phyloP scores from a whole-genome alignment of 192 early-diverging fungal genomes.

The Martensiomyces pterosporus region DNA sequence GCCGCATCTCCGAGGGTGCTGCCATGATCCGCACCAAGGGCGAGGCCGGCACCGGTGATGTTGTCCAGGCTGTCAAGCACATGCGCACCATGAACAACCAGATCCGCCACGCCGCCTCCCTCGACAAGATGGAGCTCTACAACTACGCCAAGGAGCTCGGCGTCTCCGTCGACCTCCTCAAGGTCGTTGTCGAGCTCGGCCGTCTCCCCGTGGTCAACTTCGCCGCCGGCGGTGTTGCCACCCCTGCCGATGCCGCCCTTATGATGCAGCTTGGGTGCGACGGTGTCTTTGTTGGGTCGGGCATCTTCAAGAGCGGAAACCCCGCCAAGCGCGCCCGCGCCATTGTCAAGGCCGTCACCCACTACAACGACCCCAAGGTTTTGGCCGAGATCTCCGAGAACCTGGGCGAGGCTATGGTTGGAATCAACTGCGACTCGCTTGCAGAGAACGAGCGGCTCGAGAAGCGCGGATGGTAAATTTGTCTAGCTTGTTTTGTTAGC shows the following conservation, averaged over 20 bases:
- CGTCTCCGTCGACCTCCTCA: conserved; percentile 85
- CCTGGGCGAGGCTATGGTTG: conserved; percentile 96
- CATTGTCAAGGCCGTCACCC: conserved; percentile 94
- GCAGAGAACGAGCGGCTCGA: conserved; percentile 45
- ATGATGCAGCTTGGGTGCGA: conserved; percentile 99
- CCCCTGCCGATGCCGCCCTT: conserved; percentile 96
- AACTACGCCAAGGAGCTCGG: conserved; percentile 95
- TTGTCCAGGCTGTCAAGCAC: conserved; percentile 97
- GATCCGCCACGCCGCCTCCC: conserved; percentile 78
- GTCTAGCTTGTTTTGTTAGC: too few species aligned
- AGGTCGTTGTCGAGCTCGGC: conserved; percentile 80
- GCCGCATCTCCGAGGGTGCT: conserved; percentile 95
- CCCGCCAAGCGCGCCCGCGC: conserved; percentile 92
- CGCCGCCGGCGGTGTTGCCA: conserved; percentile 95
- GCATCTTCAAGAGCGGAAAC: conserved; percentile 94
- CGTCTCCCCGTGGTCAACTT: conserved; percentile 98
- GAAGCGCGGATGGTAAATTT: conserved; percentile 27
- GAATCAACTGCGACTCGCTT: conserved; percentile 68
- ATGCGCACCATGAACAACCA: conserved; percentile 82
- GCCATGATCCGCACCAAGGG: conserved; percentile 99
- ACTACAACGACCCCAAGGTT: conserved; percentile 86
- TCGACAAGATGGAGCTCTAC: conserved; percentile 89
- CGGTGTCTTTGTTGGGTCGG: conserved; percentile 97
- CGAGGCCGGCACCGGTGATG: conserved; percentile 97
- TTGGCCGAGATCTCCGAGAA: conserved; percentile 86